Evolutionary conservation across 805 yeast species (phyloP), one percentile per base, ranked within the genome.

Genomic region (Saccharomyces paradoxus): DNA sequence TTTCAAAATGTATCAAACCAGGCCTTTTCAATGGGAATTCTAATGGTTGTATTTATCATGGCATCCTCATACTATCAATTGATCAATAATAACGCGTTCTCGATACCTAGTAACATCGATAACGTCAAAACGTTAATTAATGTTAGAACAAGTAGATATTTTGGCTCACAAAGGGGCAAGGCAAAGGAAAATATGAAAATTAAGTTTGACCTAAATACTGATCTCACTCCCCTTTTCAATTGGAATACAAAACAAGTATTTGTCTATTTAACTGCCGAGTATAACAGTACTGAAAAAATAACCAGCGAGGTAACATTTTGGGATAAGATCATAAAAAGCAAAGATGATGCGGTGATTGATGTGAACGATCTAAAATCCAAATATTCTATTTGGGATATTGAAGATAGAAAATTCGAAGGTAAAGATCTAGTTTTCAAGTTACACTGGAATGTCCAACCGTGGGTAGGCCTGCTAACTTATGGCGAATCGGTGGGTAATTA

Each of bases 231-330:
- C 1, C 76, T 94, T 52, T 91, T 91, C 79, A 90, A 87, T 70
- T 92, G 97, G 97, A 94, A 92, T 72, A 94, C 99, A 12, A 92
- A 92, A 67, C 98, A 92, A 71, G 83, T 92, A n/a, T 92, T 94
- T 64, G 87, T 86, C 4, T 94, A 92, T 64, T 75, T 94, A 58
- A 87, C 95, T 2, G 96, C 95, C 1, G 92, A 89, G 65, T 91
- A 91, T 58, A 79, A 88, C 61, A 74, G 70, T 54, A 50, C 65
- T 56, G 67, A 71, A 55, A 62, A 71, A 56, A 71, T 79, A n/a
- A 66, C 69, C 2, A 86, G 84, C 69, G 82, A 83, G 59, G 87
- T 91, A 41, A 86, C 92, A 0, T 83, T 87, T 65, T 92, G 99
- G 99, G 98, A 92, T 72, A 80, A 80, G 60, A 92, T 92, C 61